Evolutionary conservation across 2,329 filamentous ascomycete genomes (phyloP).

Genomic region (Trichoderma sp.): DNA sequence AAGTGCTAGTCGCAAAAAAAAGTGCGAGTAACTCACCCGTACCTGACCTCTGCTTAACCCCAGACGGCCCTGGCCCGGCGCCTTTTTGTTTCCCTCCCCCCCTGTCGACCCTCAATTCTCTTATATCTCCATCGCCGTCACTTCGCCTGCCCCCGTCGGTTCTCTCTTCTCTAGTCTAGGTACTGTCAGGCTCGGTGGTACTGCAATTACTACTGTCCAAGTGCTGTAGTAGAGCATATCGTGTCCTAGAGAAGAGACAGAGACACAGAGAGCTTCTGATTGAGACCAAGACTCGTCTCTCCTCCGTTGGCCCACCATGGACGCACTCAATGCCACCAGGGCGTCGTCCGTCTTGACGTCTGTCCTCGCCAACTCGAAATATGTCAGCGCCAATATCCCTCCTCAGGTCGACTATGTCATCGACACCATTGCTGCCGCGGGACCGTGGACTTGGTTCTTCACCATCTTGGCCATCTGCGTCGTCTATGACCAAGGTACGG

Average conservation of each 20-base stretch:
- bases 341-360: slow-evolving; percentile 68
- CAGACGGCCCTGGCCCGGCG: slow-evolving; percentile 14
- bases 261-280: not conserved
- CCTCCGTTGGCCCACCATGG: slow-evolving; percentile 39
- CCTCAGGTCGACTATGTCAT: slow-evolving; percentile 56
- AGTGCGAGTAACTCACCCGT: not conserved
- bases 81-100: not conserved
- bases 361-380: slow-evolving; percentile 61
- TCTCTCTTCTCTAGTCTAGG: slow-evolving; percentile 2
- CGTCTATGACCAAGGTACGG: slow-evolving; percentile 75
- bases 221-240: not conserved
- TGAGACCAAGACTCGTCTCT: not conserved
- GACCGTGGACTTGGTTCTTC: slow-evolving; percentile 60
- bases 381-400: slow-evolving; percentile 48
- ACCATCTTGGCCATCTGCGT: slow-evolving; percentile 70
- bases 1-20: not conserved
- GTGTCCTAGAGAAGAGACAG: not conserved
- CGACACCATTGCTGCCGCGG: slow-evolving; percentile 55
- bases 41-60: slow-evolving; percentile 16
- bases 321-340: slow-evolving; percentile 51
- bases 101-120: slow-evolving; percentile 6
- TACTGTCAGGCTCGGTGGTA: not conserved
- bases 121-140: slow-evolving; percentile 16
- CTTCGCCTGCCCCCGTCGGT: slow-evolving; percentile 13
- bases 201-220: not conserved